phyloP scores from a whole-genome alignment of 2,329 filamentous ascomycete species.

The Alternaria sp. region DNA sequence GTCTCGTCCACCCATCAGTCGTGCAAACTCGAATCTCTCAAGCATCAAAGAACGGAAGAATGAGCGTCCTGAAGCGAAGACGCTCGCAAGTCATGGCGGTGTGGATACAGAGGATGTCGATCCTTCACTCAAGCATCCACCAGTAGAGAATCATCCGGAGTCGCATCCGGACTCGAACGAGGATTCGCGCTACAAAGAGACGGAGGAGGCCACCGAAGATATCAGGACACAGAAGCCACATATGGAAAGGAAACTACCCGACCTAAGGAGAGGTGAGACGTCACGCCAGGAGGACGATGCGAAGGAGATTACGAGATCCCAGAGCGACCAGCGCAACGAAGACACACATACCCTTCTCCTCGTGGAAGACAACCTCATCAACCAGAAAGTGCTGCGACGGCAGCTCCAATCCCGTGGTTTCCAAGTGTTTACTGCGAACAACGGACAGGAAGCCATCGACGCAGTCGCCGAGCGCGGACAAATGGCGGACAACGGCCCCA shows the following conservation, averaged over 20 bases:
- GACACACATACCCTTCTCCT: conserved; percentile 45
- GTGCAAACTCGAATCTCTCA: conserved; percentile 35
- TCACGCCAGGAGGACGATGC: conserved; percentile 29
- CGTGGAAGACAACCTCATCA: conserved; percentile 59
- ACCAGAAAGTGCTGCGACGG: conserved; percentile 57
- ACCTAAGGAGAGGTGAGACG: conserved; percentile 33
- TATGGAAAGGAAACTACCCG: conserved; percentile 17
- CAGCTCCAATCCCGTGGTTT: conserved; percentile 55
- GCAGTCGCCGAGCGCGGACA: conserved; percentile 41
- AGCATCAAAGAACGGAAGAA: conserved; percentile 32
- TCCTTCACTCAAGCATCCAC: conserved; percentile 41
- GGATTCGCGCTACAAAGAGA: conserved; percentile 35
- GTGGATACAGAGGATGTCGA: conserved; percentile 22
- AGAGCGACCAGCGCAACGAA: conserved; percentile 26
- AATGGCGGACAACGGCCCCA: conserved; percentile 10
- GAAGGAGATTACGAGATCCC: conserved; percentile 22
- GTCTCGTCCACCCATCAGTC: conserved; percentile 35
- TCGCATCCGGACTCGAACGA: conserved; percentile 29
- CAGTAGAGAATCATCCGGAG: conserved; percentile 38
- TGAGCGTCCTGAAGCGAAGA: conserved; percentile 18
- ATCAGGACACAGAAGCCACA: conserved; percentile 13
- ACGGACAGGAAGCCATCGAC: conserved; percentile 55
- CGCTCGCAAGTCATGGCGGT: conserved; percentile 12
- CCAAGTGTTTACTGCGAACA: conserved; percentile 51
- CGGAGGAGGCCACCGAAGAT: conserved; percentile 19